These are phyloP conservation scores for Erodium chrysanthum DNA, from an alignment of 441 rosid species.

Conservation along the genomic window DNA sequence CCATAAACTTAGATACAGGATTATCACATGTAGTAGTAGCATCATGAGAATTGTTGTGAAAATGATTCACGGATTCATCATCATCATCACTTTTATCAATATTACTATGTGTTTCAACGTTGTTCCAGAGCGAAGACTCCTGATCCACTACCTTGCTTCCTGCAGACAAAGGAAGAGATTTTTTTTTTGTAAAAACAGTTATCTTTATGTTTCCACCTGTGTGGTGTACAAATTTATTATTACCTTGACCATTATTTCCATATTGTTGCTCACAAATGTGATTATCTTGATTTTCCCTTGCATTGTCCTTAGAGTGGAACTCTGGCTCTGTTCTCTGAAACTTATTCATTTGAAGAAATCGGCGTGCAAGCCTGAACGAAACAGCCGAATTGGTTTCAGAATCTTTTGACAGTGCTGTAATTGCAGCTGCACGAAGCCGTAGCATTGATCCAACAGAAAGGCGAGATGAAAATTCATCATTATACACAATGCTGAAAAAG, in stretches of 20 bases:
- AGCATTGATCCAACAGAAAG: conserved; percentile 81
- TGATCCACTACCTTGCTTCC: conserved; percentile 22
- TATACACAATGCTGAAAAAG: conserved; percentile 59
- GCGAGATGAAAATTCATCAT: conserved; percentile 82
- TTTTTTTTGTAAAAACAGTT: background rate
- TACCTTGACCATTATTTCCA: conserved; percentile 3
- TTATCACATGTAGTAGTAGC: conserved; percentile 26
- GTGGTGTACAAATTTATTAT: background rate
- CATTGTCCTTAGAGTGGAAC: conserved; percentile 9
- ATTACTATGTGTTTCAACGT: conserved; percentile 16
- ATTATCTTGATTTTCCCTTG: conserved; percentile 13
- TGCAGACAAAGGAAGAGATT: conserved; percentile 19
- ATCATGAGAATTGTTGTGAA: conserved; percentile 18
- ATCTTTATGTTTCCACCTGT: too few species aligned
- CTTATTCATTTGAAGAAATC: conserved; percentile 41
- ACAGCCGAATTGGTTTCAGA: conserved; percentile 47
- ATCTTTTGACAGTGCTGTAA: conserved; percentile 61
- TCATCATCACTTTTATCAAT: conserved; percentile 15
- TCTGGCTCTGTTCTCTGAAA: conserved; percentile 19
- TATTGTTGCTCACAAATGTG: conserved; percentile 18
- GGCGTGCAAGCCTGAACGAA: conserved; percentile 57
- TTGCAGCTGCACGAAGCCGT: conserved; percentile 74
- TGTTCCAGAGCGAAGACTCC: conserved; percentile 20
- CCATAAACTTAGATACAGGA: conserved; percentile 54
- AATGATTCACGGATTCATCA: conserved; percentile 26